phyloP scores from a whole-genome alignment of 306 rosid species.

The Vigna unguiculata region DNA sequence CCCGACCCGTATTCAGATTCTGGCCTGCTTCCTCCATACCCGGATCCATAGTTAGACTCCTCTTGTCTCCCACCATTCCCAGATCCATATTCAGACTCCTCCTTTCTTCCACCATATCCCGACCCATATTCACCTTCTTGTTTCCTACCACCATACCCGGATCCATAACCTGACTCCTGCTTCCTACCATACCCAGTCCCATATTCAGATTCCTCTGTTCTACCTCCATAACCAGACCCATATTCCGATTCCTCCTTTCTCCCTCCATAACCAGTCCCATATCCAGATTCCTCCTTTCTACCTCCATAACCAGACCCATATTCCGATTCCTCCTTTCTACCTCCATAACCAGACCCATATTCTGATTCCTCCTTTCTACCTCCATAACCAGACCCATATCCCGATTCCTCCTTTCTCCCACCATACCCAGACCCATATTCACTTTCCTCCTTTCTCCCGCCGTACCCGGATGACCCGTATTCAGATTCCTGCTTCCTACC shows the following conservation, averaged over 20 bases:
- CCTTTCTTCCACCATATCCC: slow-evolving; percentile 33
- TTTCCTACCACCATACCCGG: slow-evolving; percentile 37
- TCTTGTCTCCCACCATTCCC: slow-evolving; percentile 23
- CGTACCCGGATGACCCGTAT: slow-evolving; percentile 13
- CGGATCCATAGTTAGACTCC: slow-evolving; percentile 36
- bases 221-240: slow-evolving; percentile 10
- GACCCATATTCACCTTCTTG: slow-evolving; percentile 46
- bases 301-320: slow-evolving; percentile 39
- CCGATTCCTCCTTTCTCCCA: not conserved
- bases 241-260: slow-evolving; percentile 25
- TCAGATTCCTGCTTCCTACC: slow-evolving; percentile 37
- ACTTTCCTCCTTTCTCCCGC: not conserved
- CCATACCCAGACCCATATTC: not conserved
- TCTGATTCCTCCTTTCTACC: not conserved
- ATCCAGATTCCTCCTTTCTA: slow-evolving; percentile 23
- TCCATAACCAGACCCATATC: not conserved
- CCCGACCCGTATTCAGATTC: slow-evolving; percentile 11
- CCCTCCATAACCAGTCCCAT: slow-evolving; percentile 12
- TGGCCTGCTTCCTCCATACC: slow-evolving; percentile 31
- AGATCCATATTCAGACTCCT: slow-evolving; percentile 17
- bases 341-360: slow-evolving; percentile 28
- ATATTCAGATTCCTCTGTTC: slow-evolving; percentile 24
- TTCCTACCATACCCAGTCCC: slow-evolving; percentile 40
- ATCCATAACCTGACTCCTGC: slow-evolving; percentile 33
- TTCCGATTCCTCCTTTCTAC: slow-evolving; percentile 7